Evolutionary conservation across 495 filamentous ascomycete genomes (phyloP).

Genomic region (Rusavskia elegans): DNA sequence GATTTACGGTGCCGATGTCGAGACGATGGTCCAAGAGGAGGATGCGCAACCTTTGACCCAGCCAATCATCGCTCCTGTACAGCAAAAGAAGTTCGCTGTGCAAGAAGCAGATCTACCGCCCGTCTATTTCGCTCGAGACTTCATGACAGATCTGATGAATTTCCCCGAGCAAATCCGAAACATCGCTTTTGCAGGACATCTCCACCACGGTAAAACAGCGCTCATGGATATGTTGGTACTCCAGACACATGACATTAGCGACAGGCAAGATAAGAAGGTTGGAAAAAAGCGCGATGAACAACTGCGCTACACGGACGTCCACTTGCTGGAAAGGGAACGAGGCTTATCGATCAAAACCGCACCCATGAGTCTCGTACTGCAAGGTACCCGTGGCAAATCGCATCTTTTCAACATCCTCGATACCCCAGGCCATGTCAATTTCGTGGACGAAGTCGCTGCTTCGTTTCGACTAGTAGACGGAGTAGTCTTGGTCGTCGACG

Average conservation of each 20-base stretch:
- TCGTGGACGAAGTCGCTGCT: constrained; percentile 89
- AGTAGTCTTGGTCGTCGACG: constrained; percentile 84
- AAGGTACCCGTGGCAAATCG: constrained; percentile 81
- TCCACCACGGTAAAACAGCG: constrained; percentile 95
- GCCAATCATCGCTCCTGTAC: constrained; percentile 84
- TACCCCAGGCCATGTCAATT: constrained; percentile 95
- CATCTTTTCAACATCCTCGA: constrained; percentile 90
- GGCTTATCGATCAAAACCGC: constrained; percentile 88
- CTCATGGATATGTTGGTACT: constrained; percentile 97
- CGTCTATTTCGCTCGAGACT: constrained; percentile 71
- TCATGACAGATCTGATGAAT: constrained; percentile 94
- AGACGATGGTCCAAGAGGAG: constrained; percentile 92
- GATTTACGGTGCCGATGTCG: constrained; percentile 84
- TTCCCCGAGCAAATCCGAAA: constrained; percentile 90
- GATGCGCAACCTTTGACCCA: constrained; percentile 85
- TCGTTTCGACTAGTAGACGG: constrained; percentile 80
- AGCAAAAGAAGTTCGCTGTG: constrained; percentile 88
- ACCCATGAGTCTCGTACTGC: constrained; percentile 87
- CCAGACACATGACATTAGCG: constrained; percentile 78
- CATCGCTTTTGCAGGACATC: constrained; percentile 76
- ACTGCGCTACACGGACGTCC: constrained; percentile 84
- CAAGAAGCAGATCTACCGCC: constrained; percentile 82
- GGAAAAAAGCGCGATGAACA: constrained; percentile 80
- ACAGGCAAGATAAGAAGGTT: constrained; percentile 57
- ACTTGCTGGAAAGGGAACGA: constrained; percentile 73